Evolutionary conservation across 345 rosid genomes (phyloP).

Genomic region (Psidium friedrichsthalianum): DNA sequence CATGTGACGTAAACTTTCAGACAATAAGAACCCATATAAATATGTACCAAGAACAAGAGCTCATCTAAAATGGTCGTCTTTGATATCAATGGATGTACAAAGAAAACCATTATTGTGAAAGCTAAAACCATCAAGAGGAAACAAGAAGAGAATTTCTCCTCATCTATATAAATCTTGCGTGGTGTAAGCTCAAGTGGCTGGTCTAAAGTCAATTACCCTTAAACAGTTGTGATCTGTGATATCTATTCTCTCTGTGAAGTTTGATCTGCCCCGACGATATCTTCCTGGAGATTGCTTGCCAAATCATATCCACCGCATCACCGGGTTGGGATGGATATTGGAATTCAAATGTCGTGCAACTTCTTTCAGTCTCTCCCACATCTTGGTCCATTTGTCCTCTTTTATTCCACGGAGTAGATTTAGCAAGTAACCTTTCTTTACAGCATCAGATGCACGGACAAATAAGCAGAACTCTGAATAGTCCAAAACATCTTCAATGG

Average conservation of each 20-base stretch:
- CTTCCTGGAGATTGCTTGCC: conserved; percentile 64
- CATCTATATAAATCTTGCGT: neutral
- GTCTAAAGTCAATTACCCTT: conserved; percentile 1
- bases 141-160: neutral
- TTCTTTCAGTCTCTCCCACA: conserved; percentile 64
- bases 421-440: conserved; percentile 53
- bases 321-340: conserved; percentile 57
- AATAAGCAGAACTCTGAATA: conserved; percentile 67
- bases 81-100: neutral
- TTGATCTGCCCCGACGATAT: conserved; percentile 25
- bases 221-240: conserved; percentile 26
- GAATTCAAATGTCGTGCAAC: conserved; percentile 46
- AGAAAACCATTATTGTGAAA: neutral
- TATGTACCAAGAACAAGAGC: neutral
- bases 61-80: neutral
- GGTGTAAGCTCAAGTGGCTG: neutral
- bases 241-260: conserved; percentile 48
- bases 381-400: conserved; percentile 49
- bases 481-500: conserved; percentile 88
- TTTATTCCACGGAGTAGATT: conserved; percentile 50
- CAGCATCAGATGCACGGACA: conserved; percentile 59
- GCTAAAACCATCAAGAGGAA: neutral
- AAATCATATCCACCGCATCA: conserved; percentile 90
- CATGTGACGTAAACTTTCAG: neutral
- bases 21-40: neutral